phyloP scores from a whole-genome alignment of 345 rosid genomes.

The Moricandia arvensis region DNA sequence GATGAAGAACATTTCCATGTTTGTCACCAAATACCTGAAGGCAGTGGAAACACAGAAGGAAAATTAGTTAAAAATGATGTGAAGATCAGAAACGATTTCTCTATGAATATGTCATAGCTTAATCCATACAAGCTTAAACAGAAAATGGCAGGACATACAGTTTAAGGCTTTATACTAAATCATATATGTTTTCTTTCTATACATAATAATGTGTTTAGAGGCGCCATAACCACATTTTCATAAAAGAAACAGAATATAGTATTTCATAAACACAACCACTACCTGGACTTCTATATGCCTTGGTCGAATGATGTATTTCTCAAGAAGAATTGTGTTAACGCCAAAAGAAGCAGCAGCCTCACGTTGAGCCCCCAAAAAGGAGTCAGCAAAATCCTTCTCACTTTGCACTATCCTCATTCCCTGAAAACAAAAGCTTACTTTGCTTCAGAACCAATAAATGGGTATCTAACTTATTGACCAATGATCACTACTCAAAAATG shows the following conservation, averaged over 20 bases:
- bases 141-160: not conserved
- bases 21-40: constrained; percentile 84
- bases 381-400: constrained; percentile 60
- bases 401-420: constrained; percentile 89
- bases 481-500: not conserved
- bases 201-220: not conserved
- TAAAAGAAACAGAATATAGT: not conserved
- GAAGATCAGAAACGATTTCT: constrained; percentile 12
- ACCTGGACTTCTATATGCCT: constrained; percentile 98
- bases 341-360: constrained; percentile 98
- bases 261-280: constrained; percentile 11
- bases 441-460: constrained; percentile 18
- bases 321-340: constrained; percentile 75
- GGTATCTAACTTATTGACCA: not conserved
- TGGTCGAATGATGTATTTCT: constrained; percentile 88
- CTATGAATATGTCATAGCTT: constrained; percentile 1
- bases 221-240: constrained; percentile 3
- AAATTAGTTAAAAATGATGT: constrained; percentile 8
- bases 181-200: constrained; percentile 8
- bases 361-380: constrained; percentile 94
- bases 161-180: no score
- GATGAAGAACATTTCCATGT: constrained; percentile 69
- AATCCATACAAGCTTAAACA: not conserved
- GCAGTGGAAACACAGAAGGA: constrained; percentile 15
- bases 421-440: constrained; percentile 45